A percentile compares a stretch with the other conserved stretches of the same genome.
phyloP scores from a whole-genome alignment of 768 basidiomycete genomes.

The Astraeus odoratus region DNA sequence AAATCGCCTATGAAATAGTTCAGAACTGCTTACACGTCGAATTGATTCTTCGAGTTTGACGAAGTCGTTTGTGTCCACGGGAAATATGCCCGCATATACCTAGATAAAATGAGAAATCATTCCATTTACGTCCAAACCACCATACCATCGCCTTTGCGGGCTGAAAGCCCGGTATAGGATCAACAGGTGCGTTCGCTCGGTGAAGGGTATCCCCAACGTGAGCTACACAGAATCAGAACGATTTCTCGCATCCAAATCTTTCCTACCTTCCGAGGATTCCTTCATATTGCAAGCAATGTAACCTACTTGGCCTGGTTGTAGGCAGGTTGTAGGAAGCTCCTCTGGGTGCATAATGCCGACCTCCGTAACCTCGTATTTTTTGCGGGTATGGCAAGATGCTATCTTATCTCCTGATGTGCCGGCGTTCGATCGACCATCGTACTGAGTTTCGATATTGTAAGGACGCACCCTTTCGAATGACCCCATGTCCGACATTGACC shows the following conservation, averaged over 20 bases:
- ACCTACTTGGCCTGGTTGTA: constrained; percentile 79
- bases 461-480: constrained; percentile 67
- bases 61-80: constrained; percentile 87
- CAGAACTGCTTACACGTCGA: constrained; percentile 52
- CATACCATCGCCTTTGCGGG: constrained; percentile 89
- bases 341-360: constrained; percentile 88
- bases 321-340: constrained; percentile 62
- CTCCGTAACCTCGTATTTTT: constrained; percentile 85
- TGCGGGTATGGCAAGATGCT: constrained; percentile 73
- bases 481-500: constrained; percentile 73
- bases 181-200: constrained; percentile 62
- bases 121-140: not conserved
- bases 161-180: constrained; percentile 86
- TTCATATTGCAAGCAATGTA: constrained; percentile 97
- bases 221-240: constrained; percentile 39
- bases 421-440: constrained; percentile 1
- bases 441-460: not conserved
- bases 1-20: constrained; percentile 7
- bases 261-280: constrained; percentile 81
- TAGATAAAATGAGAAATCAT: constrained; percentile 22
- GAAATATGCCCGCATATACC: constrained; percentile 95
- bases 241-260: not conserved
- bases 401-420: constrained; percentile 74
- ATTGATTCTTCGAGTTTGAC: constrained; percentile 94
- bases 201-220: constrained; percentile 93